Percentiles rank a stretch among this genome's conserved stretches.
Conservation (phyloP, 2,329 filamentous ascomycete genomes). For the Balansia obtecta region DNA sequence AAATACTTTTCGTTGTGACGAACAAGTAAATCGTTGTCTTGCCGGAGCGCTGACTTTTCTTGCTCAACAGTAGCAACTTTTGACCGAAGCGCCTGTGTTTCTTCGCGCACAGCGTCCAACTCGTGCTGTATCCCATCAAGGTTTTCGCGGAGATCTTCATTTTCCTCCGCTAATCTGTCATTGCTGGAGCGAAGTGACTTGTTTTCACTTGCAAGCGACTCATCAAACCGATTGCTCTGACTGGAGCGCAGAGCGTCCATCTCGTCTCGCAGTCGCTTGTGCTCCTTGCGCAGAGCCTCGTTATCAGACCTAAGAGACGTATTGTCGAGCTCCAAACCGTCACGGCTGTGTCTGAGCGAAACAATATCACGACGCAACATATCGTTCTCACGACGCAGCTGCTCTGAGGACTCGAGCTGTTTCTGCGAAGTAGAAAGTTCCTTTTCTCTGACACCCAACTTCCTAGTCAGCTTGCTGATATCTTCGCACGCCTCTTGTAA, state of each 20-base stretch:
- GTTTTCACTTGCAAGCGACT: conserved; percentile 31
- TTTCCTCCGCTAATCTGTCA: conserved; percentile 28
- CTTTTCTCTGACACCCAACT: conserved; percentile 27
- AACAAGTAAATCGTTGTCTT: conserved; percentile 40
- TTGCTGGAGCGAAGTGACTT: conserved; percentile 30
- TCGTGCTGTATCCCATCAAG: conserved; percentile 28
- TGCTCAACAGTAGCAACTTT: conserved; percentile 26
- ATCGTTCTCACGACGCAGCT: conserved; percentile 26
- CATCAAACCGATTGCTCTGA: conserved; percentile 27
- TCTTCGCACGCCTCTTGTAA: conserved; percentile 48
- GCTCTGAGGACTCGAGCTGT: conserved; percentile 27
- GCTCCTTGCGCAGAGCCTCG: conserved; percentile 23
- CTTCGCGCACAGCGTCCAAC: conserved; percentile 26
- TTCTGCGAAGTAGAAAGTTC: conserved; percentile 30
- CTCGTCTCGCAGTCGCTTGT: conserved; percentile 25
- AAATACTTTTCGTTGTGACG: conserved; percentile 44
- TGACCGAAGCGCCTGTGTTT: conserved; percentile 26
- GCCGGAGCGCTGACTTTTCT: conserved; percentile 32
- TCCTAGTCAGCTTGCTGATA: conserved; percentile 36
- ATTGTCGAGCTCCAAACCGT: conserved; percentile 28
- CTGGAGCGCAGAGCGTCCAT: conserved; percentile 28
- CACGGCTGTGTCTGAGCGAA: conserved; percentile 25
- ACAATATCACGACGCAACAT: conserved; percentile 28
- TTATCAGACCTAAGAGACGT: conserved; percentile 28
- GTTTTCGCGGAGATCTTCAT: conserved; percentile 30